phyloP scores from a whole-genome alignment of 2,329 filamentous ascomycete genomes.

The Ceratocystis ficicola region DNA sequence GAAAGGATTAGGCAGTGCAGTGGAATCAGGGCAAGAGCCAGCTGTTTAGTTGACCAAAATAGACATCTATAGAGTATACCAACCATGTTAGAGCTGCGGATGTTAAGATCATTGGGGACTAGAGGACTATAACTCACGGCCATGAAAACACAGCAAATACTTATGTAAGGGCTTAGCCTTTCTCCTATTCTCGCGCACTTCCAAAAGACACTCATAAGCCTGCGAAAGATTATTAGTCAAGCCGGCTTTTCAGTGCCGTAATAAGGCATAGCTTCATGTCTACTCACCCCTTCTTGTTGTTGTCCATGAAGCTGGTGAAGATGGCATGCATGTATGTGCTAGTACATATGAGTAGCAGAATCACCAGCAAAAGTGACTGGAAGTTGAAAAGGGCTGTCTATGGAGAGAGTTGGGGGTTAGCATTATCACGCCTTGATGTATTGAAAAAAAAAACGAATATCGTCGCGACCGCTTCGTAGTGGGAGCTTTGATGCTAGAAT shows the following conservation, averaged over 20 bases:
- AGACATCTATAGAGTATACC: conserved; percentile 26
- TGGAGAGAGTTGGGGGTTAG: conserved; percentile 1
- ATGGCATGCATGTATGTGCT: conserved; percentile 86
- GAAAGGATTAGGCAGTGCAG: background rate
- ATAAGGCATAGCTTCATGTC: background rate
- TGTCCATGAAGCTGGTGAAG: conserved; percentile 78
- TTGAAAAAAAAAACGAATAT: conserved; percentile 22
- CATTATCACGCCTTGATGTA: background rate
- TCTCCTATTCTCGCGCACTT: conserved; percentile 90
- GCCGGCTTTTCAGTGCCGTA: conserved; percentile 35
- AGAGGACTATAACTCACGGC: conserved; percentile 48
- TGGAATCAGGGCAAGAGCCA: background rate
- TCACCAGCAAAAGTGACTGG: conserved; percentile 85
- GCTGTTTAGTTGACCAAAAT: conserved; percentile 32
- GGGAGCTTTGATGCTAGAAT: background rate
- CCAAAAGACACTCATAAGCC: conserved; percentile 81
- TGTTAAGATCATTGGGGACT: background rate
- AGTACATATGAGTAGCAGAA: conserved; percentile 91
- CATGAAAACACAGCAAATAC: conserved; percentile 86
- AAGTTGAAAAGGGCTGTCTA: conserved; percentile 98
- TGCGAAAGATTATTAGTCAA: conserved; percentile 28
- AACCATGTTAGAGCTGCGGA: background rate
- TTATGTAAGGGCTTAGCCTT: conserved; percentile 86
- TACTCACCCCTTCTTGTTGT: conserved; percentile 76
- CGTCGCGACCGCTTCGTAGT: conserved; percentile 25